Evolutionary conservation across 129 eudicot species (phyloP), one percentile per base, ranked within the genome.

Genomic region (Flaveria ramosissima): DNA sequence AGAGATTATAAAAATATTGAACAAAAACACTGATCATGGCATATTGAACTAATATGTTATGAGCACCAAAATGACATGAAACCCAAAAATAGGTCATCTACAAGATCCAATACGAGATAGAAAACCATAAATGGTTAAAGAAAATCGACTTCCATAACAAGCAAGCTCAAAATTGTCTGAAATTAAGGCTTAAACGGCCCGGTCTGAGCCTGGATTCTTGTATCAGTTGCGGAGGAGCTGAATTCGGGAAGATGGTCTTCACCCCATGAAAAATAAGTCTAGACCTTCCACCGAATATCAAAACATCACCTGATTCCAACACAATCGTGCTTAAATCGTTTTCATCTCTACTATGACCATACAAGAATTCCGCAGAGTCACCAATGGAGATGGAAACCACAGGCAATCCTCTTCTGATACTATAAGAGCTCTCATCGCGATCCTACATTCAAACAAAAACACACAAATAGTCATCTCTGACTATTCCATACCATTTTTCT

Each of bases 241-340:
- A 81, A 16, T 80, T 39, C 24, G 86, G 85, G 26, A 73, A 27
- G 68, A 88, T 77, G n/a, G 75, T 55, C 30, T 56, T 65, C 71
- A 88, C 90, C 16, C 90, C 93, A 43, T 88, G 93, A 77, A 67
- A 86, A 41, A 83, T 73, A 76, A 71, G 93, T 24, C 93, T 83
- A 17, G 87, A 86, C 14, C 78, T 79, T 6, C 93, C 90, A 11
- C 93, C 93, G 26, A 68, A 60, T 60, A 60, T 60, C 41, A 60
- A 24, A 60, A 24, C 67, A 60, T 60, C 67, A 60, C 67, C 67
- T 2, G 67, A 60, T 12, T 60, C 67, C 67, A 60, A 60, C 17
- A 60, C n/a, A 24, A 60, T 39, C 7, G 24, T 26, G 17, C 15
- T 27, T 26, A 24, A 6, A 16, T 60, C 12, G 9, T 24, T 7